phyloP scores from a whole-genome alignment of 2,329 filamentous ascomycete genomes.

The Microascus cirrosus region DNA sequence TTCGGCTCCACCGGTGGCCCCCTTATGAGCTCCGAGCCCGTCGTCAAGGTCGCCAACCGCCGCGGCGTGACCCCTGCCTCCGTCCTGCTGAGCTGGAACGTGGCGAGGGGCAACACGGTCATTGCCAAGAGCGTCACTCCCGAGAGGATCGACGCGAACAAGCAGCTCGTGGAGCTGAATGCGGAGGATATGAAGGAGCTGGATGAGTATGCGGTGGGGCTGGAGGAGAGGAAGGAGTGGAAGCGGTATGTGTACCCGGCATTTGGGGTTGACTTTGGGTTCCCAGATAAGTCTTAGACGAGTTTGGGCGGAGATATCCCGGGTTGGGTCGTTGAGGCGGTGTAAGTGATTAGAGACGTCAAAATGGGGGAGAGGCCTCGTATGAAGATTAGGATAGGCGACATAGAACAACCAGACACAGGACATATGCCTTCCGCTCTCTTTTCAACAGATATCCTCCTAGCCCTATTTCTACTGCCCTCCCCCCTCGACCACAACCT shows the following conservation, averaged over 20 bases:
- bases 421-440: no score
- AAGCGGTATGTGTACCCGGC: conserved; percentile 57
- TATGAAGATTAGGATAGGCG: no score
- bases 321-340: neutral
- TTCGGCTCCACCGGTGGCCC: conserved; percentile 54
- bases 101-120: conserved; percentile 58
- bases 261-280: conserved; percentile 58
- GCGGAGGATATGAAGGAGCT: conserved; percentile 51
- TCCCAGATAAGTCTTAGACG: conserved; percentile 51
- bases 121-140: conserved; percentile 63
- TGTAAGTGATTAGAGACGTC: neutral
- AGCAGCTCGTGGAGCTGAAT: conserved; percentile 54
- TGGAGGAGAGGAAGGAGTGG: conserved; percentile 38
- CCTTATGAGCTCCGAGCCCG: conserved; percentile 50
- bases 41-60: conserved; percentile 54
- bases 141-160: conserved; percentile 58
- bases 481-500: conserved; percentile 45
- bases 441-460: no score
- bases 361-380: no score
- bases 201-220: conserved; percentile 38
- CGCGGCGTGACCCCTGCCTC: conserved; percentile 48
- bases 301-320: neutral
- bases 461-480: no score
- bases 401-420: no score
- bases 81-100: conserved; percentile 62